These are phyloP conservation scores for Lentinula detonsa DNA, from an alignment of 768 basidiomycete genomes.

Conservation along the genomic window DNA sequence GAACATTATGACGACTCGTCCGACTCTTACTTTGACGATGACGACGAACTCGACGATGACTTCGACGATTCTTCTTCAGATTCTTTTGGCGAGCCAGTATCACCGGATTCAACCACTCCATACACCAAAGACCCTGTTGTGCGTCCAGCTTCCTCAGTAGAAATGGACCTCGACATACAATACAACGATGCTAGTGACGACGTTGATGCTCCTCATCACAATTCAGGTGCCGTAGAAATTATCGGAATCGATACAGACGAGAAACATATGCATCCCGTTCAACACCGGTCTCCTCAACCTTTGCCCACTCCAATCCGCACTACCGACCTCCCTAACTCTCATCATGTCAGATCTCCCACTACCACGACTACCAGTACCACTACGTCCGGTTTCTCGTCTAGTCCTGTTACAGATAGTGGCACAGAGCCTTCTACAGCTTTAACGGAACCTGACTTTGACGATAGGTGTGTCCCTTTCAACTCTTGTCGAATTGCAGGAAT, in stretches of 20 bases:
- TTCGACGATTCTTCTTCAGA: constrained; percentile 17
- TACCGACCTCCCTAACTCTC: constrained; percentile 3
- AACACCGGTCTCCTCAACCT: constrained; percentile 20
- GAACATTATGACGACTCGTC: constrained; percentile 10
- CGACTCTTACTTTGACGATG: constrained; percentile 16
- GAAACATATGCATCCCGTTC: constrained; percentile 53
- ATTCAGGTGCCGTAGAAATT: constrained; percentile 5
- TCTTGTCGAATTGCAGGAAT: neutral
- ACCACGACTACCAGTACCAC: neutral
- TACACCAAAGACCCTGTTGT: neutral
- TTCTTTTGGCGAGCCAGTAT: neutral
- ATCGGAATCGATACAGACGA: constrained; percentile 9
- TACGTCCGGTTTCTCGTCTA: constrained; percentile 10
- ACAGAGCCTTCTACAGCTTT: neutral
- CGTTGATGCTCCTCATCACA: constrained; percentile 1
- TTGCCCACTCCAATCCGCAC: constrained; percentile 1
- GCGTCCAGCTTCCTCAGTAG: neutral
- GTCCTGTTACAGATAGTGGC: neutral
- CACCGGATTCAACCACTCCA: neutral
- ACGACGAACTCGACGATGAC: constrained; percentile 18
- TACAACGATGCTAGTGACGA: constrained; percentile 8
- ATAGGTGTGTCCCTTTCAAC: neutral
- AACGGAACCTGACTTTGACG: neutral
- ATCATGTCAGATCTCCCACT: neutral
- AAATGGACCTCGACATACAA: constrained; percentile 21